Percentiles rank a stretch among this genome's conserved stretches.
Conservation (phyloP, 108 stramenopile species). For the Cylindrotheca closterium region DNA sequence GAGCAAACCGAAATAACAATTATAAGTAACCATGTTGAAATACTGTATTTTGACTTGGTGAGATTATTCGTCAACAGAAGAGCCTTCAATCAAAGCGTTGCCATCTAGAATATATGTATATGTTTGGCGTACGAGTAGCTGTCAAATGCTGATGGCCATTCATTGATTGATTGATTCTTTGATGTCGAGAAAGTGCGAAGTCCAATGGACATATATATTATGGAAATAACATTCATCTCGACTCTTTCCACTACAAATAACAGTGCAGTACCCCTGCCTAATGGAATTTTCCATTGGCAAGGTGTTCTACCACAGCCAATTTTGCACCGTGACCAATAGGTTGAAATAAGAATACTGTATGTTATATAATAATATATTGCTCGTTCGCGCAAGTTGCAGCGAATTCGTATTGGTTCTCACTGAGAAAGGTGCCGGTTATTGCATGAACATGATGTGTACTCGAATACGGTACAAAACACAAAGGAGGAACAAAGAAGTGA, state of each 20-base stretch:
- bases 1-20: constrained; percentile 1
- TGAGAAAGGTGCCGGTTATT: no score
- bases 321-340: no score
- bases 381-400: no score
- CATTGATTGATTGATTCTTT: neutral
- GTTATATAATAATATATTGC: no score
- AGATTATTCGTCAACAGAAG: constrained; percentile 27
- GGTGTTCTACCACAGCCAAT: no score
- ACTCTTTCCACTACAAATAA: constrained; percentile 2
- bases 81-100: constrained; percentile 14
- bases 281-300: no score
- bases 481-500: no score
- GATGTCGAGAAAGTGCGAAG: neutral
- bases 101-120: neutral
- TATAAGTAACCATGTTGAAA: constrained; percentile 39
- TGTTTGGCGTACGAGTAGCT: neutral
- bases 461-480: no score
- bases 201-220: neutral
- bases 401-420: no score
- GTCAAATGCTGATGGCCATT: neutral
- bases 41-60: constrained; percentile 59
- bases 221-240: neutral
- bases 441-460: no score
- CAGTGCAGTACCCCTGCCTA: no score
- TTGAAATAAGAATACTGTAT: no score